phyloP scores from a whole-genome alignment of 2,329 filamentous ascomycete genomes.

The Sporothrix inflata region DNA sequence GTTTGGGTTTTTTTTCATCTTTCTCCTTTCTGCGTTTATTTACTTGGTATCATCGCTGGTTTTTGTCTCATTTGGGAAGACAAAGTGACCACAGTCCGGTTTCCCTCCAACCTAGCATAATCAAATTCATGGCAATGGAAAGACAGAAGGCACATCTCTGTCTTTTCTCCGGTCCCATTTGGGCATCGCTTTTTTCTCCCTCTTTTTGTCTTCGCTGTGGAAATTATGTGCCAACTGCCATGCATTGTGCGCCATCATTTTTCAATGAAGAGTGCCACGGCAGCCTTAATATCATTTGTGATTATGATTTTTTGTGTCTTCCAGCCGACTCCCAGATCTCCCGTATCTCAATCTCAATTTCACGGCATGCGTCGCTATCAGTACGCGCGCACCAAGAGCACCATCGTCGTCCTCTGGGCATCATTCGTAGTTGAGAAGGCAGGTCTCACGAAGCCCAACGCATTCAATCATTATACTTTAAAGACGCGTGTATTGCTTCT shows the following conservation, averaged over 20 bases:
- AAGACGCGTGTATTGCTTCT: neutral
- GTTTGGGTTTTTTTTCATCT: neutral
- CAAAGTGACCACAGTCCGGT: neutral
- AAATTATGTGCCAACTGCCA: neutral
- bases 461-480: neutral
- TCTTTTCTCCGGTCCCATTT: neutral
- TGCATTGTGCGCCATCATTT: neutral
- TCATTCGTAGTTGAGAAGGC: neutral
- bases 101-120: neutral
- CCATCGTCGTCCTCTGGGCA: neutral
- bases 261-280: no score
- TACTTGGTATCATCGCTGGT: neutral
- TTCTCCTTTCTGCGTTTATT: neutral
- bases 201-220: neutral
- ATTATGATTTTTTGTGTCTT: no score
- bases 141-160: neutral
- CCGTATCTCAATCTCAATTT: neutral
- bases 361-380: neutral
- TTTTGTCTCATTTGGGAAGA: constrained; percentile 14
- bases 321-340: neutral
- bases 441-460: neutral
- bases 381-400: neutral
- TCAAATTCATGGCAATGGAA: constrained; percentile 16
- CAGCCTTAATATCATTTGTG: no score
- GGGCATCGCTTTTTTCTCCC: neutral